Percentiles rank a stretch among this genome's conserved stretches.
Conservation (phyloP, 1,284 basidiomycete species). For the Testicularia cyperi region DNA sequence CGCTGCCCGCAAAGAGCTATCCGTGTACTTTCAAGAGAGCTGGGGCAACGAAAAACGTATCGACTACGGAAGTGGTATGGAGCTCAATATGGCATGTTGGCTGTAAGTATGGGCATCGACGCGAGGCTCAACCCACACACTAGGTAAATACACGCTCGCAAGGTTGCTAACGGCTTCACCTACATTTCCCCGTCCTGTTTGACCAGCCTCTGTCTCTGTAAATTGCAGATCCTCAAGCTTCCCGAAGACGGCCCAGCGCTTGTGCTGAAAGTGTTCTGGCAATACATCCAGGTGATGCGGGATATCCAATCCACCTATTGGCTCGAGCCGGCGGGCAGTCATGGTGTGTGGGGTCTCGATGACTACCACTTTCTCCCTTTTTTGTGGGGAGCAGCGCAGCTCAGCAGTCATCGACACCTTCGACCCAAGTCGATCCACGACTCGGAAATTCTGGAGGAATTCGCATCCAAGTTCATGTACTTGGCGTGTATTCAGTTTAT, state of each 20-base stretch:
- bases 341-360: constrained; percentile 97
- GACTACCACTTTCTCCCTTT: constrained; percentile 98
- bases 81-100: constrained; percentile 96
- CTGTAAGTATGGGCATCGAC: no score
- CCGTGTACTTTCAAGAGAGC: constrained; percentile 77
- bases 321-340: constrained; percentile 95
- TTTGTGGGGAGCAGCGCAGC: constrained; percentile 81
- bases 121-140: no score
- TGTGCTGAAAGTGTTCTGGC: constrained; percentile 86
- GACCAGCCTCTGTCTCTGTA: constrained; percentile 70
- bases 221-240: constrained; percentile 68
- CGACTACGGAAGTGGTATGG: constrained; percentile 99
- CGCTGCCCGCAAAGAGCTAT: constrained; percentile 54
- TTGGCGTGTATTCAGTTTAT: constrained; percentile 95
- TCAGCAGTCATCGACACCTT: constrained; percentile 83
- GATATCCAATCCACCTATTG: constrained; percentile 89
- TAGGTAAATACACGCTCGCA: no score
- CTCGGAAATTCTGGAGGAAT: constrained; percentile 87
- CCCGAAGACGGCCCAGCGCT: constrained; percentile 73
- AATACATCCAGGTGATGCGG: constrained; percentile 70
- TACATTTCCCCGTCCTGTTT: background rate
- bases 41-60: constrained; percentile 92
- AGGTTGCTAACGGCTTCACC: no score
- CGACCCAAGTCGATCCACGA: constrained; percentile 91
- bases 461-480: constrained; percentile 91